These are phyloP conservation scores for Pyricularia grisea DNA, from an alignment of 2,329 filamentous ascomycete species.

Conservation along the genomic window DNA sequence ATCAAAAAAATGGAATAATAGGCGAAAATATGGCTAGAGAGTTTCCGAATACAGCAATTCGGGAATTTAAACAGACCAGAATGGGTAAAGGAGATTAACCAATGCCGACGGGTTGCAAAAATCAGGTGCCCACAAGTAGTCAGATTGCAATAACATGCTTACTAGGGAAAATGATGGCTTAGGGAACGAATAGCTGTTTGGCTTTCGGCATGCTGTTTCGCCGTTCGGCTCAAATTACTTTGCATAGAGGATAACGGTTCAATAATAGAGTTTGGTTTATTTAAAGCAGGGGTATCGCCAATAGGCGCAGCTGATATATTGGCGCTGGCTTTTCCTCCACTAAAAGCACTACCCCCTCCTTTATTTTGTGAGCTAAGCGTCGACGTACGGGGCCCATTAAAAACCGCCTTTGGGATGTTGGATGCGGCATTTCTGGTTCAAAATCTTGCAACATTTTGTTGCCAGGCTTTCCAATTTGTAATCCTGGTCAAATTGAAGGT, in stretches of 20 bases:
- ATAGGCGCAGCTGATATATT: not conserved
- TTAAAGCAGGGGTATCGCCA: not conserved
- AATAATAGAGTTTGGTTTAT: not conserved
- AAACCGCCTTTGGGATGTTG: not conserved
- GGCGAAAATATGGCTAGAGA: not conserved
- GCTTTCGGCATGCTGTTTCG: not conserved
- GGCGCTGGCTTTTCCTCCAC: not conserved
- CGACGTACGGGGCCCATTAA: slow-evolving; percentile 5
- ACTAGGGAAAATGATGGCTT: not conserved
- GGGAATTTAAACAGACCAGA: not conserved
- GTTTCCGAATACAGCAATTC: not conserved
- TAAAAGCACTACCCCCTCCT: not conserved
- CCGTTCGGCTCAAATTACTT: not conserved
- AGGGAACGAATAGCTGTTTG: not conserved
- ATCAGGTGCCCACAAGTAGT: not conserved
- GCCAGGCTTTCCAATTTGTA: slow-evolving; percentile 26
- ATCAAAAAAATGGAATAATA: not conserved
- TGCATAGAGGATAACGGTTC: not conserved
- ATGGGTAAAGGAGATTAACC: not conserved
- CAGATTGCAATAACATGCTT: not conserved
- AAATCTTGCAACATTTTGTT: slow-evolving; percentile 28
- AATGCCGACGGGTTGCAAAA: not conserved
- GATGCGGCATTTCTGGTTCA: slow-evolving; percentile 26
- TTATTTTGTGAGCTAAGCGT: not conserved
- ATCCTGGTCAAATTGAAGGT: slow-evolving; percentile 17